Evolutionary conservation across 2,329 filamentous ascomycete species (phyloP), one percentile per base, ranked within the genome.

Genomic region (Thelonectria olida): DNA sequence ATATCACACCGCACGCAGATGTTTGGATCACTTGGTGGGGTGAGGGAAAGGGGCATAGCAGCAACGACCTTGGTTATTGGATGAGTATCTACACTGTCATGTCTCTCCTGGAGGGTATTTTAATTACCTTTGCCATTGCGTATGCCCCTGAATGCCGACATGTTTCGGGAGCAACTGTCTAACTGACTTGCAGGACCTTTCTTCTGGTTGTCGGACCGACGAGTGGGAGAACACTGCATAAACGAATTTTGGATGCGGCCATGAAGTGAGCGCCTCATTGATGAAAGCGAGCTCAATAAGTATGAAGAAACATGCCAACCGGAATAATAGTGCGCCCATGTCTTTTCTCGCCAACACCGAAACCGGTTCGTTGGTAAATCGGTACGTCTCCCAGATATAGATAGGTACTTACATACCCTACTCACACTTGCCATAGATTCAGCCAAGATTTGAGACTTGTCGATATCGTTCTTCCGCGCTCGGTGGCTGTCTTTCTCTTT

Each of bases 371-470:
- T 41, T 74, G 9, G 63, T 74, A 52, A 74, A 74, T 31, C 63
- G 72, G 72, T 71, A 63, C 5, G 20, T 15, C 1, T 7, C n/a
- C n/a, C 31, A n/a, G 9, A 20, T 3, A 9, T 4, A 12, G 22
- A 4, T n/a, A 3, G 4, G 7, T 17, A 0, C 2, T 19, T 6
- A 2, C 5, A 19, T 23, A 15, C 20, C 23, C 47, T 15, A 17
- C 67, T 70, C 6, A 69, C 45, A 12, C 5, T 23, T 27, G 2
- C 12, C n/a, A 5, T 17, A 74, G 78, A 22, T 81, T 81, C 63
- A 80, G 78, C 8, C 79, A 81, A 57, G 79, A 81, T 55, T 73
- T 81, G 65, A 75, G 76, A 0, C 69, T 81, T 2, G 72, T 81
- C 5, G 79, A 80, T 51, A 72, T 75, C 3, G 71, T 77, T 25